Evolutionary conservation across 768 basidiomycete genomes (phyloP).

Genomic region (Fibroporia radiculosa): DNA sequence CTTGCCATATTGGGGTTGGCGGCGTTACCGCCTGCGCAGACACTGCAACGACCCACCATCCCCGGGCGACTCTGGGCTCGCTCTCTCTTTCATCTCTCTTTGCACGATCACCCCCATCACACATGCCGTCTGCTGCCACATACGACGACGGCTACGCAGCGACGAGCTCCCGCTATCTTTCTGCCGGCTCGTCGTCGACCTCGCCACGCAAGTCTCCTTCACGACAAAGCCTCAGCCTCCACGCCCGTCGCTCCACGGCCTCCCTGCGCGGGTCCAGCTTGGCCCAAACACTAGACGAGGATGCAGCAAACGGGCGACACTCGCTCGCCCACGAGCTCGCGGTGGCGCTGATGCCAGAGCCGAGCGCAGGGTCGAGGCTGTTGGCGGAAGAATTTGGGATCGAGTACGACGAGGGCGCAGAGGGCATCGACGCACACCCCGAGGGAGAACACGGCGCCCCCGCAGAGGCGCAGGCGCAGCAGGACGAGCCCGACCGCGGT

Average conservation of each 20-base stretch:
- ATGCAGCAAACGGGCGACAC: constrained; percentile 39
- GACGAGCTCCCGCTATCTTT: constrained; percentile 23
- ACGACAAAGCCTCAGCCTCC: constrained; percentile 21
- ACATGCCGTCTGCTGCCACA: background rate
- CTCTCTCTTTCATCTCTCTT: too few species aligned
- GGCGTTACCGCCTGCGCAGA: background rate
- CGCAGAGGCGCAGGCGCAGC: constrained; percentile 20
- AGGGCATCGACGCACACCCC: constrained; percentile 59
- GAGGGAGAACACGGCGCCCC: constrained; percentile 21
- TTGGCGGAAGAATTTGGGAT: constrained; percentile 86
- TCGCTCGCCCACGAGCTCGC: constrained; percentile 86
- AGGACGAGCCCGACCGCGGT: constrained; percentile 20
- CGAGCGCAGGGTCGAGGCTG: constrained; percentile 65
- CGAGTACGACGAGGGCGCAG: constrained; percentile 82
- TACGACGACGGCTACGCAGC: background rate
- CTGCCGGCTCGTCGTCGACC: constrained; percentile 11
- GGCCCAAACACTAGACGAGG: constrained; percentile 32
- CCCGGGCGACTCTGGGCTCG: background rate
- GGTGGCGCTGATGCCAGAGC: constrained; percentile 82
- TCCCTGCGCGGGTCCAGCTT: constrained; percentile 42
- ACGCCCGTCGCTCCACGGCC: constrained; percentile 39
- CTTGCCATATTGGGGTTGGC: background rate
- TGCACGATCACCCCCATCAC: too few species aligned
- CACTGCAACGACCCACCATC: background rate
- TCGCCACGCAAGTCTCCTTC: constrained; percentile 25